Evolutionary conservation across 768 basidiomycete genomes (phyloP).

Genomic region (Sporobolomyces phaffii): DNA sequence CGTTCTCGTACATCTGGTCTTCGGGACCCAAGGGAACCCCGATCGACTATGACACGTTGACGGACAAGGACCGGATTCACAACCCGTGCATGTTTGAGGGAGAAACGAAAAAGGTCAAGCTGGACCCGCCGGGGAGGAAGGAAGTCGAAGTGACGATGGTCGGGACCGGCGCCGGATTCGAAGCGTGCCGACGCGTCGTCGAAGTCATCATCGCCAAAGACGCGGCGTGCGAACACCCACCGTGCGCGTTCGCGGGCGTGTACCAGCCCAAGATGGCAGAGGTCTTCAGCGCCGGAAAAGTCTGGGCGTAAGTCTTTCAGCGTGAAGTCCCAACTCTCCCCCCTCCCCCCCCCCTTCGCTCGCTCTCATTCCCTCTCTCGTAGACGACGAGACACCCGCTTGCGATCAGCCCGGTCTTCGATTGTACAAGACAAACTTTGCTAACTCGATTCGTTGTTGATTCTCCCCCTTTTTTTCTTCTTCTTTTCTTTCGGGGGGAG

Average conservation of each 20-base stretch:
- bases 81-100: slow-evolving; percentile 79
- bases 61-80: slow-evolving; percentile 50
- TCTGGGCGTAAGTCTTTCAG: slow-evolving; percentile 39
- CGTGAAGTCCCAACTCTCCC: no score
- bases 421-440: no score
- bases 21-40: slow-evolving; percentile 29
- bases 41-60: slow-evolving; percentile 47
- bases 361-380: no score
- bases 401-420: no score
- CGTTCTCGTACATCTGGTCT: slow-evolving; percentile 64
- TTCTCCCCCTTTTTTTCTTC: neutral
- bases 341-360: no score
- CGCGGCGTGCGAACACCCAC: slow-evolving; percentile 83
- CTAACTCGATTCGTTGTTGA: no score
- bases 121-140: slow-evolving; percentile 53
- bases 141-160: slow-evolving; percentile 71
- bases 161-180: slow-evolving; percentile 75
- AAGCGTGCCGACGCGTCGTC: slow-evolving; percentile 74
- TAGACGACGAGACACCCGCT: no score
- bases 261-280: slow-evolving; percentile 90
- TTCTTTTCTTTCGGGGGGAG: neutral
- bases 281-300: slow-evolving; percentile 70
- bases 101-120: slow-evolving; percentile 59
- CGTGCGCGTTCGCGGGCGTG: slow-evolving; percentile 94
- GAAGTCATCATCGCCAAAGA: slow-evolving; percentile 92